Evolutionary conservation across 805 yeast species (phyloP).

Genomic region (Pichia heedii): DNA sequence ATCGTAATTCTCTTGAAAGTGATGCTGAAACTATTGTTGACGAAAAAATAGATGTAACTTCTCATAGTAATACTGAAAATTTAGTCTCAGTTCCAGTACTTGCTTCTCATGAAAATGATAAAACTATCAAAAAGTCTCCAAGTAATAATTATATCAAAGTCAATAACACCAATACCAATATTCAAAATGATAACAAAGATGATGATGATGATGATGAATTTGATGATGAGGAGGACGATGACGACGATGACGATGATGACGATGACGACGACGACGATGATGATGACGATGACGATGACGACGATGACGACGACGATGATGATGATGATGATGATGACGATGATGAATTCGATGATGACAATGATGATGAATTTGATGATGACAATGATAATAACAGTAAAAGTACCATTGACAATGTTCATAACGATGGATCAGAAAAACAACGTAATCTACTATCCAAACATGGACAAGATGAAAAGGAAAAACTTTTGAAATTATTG

Average conservation of each 20-base stretch:
- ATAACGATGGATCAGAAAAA: background rate
- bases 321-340: constrained; percentile 3
- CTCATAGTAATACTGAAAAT: too few species aligned
- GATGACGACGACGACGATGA: constrained; percentile 6
- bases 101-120: too few species aligned
- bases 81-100: too few species aligned
- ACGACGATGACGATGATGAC: constrained; percentile 10
- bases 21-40: constrained; percentile 20
- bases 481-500: background rate
- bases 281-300: constrained; percentile 1
- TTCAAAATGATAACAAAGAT: too few species aligned
- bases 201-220: constrained; percentile 5
- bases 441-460: background rate
- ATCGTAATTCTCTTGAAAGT: constrained; percentile 10
- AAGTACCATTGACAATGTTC: background rate
- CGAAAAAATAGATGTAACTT: too few species aligned
- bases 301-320: constrained; percentile 4
- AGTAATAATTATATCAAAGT: too few species aligned
- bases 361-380: constrained; percentile 17
- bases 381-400: constrained; percentile 9
- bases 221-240: constrained; percentile 15
- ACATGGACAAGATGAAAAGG: constrained; percentile 2
- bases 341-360: constrained; percentile 9
- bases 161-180: too few species aligned
- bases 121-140: too few species aligned